Evolutionary conservation across 2,329 filamentous ascomycete species (phyloP).

Genomic region (Niveomyces coronatus): DNA sequence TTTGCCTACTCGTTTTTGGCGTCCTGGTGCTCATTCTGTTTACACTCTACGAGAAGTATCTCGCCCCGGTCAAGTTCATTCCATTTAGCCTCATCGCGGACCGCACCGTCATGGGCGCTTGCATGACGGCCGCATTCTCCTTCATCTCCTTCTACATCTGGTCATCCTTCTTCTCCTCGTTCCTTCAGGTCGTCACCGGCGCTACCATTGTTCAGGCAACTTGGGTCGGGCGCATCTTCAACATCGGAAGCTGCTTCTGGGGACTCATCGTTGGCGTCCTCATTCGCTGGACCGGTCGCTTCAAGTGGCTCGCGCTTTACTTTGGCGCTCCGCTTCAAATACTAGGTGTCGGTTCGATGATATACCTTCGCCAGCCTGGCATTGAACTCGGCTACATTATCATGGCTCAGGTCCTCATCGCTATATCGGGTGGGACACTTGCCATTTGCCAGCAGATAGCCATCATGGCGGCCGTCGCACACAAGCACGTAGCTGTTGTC

Average conservation of each 20-base stretch:
- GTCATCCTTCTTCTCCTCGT: slow-evolving; percentile 35
- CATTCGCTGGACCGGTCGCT: slow-evolving; percentile 35
- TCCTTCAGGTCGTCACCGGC: slow-evolving; percentile 36
- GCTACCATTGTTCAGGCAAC: slow-evolving; percentile 32
- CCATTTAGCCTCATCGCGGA: slow-evolving; percentile 35
- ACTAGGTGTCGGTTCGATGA: slow-evolving; percentile 41
- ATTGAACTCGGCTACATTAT: slow-evolving; percentile 42
- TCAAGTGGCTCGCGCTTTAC: slow-evolving; percentile 41
- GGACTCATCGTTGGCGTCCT: slow-evolving; percentile 32
- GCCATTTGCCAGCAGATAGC: slow-evolving; percentile 49
- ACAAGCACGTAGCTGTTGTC: slow-evolving; percentile 17
- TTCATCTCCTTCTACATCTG: slow-evolving; percentile 31
- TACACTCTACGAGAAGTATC: slow-evolving; percentile 41
- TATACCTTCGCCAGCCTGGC: slow-evolving; percentile 43
- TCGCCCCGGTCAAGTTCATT: slow-evolving; percentile 44
- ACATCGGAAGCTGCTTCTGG: slow-evolving; percentile 34
- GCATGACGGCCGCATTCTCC: slow-evolving; percentile 21
- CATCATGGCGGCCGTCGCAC: slow-evolving; percentile 45
- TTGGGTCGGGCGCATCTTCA: slow-evolving; percentile 34
- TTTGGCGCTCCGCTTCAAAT: slow-evolving; percentile 43
- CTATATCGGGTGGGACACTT: slow-evolving; percentile 45
- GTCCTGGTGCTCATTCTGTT: slow-evolving; percentile 41
- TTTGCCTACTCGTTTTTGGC: slow-evolving; percentile 45
- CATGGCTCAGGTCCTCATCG: slow-evolving; percentile 50
- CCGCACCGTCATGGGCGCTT: slow-evolving; percentile 34